Evolutionary conservation across 2,329 filamentous ascomycete species (phyloP), one percentile per base, ranked within the genome.

Genomic region (Colletotrichum theobromicola): DNA sequence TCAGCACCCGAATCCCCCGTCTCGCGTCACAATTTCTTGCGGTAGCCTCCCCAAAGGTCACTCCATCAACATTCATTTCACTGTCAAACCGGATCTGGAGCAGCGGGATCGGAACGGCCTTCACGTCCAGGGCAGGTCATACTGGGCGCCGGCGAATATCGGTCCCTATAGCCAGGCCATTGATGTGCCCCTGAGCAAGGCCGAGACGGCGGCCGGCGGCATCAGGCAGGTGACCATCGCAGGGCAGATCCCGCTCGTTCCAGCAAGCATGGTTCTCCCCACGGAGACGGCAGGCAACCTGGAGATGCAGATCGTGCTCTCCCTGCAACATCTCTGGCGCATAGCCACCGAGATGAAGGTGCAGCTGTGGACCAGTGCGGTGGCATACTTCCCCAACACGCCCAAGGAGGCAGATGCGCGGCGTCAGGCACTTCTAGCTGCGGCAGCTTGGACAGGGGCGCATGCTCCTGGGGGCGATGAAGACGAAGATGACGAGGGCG

Each of bases 121-220:
- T 2, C 97, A 99, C 82, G 96, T 99, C 7, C 97, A 98, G 84
- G 96, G 94, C 5, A 89, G 94, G 50, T 98, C 95, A 13, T 98
- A 98, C 87, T 99, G 97, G 97, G 97, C 97, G 0, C 97, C 97
- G 0, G 96, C 97, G 24, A 98, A 98, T 80, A 98, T 99, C 68
- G 97, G 97, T 0, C 97, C 97, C 0, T 98, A 98, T 83, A 98
- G 96, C 70, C 97, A 99, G 85, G 95, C 95, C 5, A 92, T 97
- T 64, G 88, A 90, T 3, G 84, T 91, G 13, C 84, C 81, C 5
- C 69, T 84, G 15, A 79, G 78, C 34, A 60, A 50, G 12, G 46
- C 18, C 7, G 57, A 64, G 21, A 24, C 6, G 69, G 74, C 18
- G 62, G 67, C n/a, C 76, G 74, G 6, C 79, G 80, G 2, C 10